These are phyloP conservation scores for Chlamydomonas asymmetrica DNA, from an alignment of 139 green algal species.

Conservation along the genomic window DNA sequence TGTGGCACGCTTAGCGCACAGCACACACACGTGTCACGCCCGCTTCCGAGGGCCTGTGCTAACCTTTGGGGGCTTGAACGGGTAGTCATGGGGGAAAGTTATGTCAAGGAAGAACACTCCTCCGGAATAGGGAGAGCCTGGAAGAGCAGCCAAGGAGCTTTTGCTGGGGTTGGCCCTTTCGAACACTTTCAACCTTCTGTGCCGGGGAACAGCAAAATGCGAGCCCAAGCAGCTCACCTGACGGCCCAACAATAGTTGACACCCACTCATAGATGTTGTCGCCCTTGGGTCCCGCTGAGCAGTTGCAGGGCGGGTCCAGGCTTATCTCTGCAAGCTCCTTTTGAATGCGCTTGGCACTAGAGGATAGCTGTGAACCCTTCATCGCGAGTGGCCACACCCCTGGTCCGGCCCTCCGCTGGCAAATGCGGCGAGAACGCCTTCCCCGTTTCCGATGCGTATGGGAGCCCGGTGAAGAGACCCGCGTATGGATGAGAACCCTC, in stretches of 20 bases:
- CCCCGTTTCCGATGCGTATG: no score
- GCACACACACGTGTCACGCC: not conserved
- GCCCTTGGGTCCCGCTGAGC: constrained; percentile 94
- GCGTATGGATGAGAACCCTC: no score
- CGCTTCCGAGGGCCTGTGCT: not conserved
- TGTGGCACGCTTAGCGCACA: no score
- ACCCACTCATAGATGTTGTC: constrained; percentile 99
- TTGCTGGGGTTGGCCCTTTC: no score
- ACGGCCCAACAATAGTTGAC: constrained; percentile 83
- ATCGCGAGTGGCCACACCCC: no score
- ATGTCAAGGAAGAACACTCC: constrained; percentile 97
- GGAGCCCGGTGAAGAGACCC: no score
- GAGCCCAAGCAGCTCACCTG: constrained; percentile 67
- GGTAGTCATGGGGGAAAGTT: constrained; percentile 93
- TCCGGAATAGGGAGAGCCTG: constrained; percentile 86
- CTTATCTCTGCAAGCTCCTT: constrained; percentile 92
- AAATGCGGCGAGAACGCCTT: no score
- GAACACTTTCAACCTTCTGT: no score
- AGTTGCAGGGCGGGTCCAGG: constrained; percentile 91
- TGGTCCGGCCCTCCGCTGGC: no score
- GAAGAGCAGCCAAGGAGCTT: not conserved
- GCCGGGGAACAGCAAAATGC: no score
- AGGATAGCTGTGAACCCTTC: constrained; percentile 44
- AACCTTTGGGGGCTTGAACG: constrained; percentile 94
- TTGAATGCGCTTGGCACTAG: constrained; percentile 56